Conservation (phyloP, 1,284 basidiomycete species). For the Ustilago vetiveriae region DNA sequence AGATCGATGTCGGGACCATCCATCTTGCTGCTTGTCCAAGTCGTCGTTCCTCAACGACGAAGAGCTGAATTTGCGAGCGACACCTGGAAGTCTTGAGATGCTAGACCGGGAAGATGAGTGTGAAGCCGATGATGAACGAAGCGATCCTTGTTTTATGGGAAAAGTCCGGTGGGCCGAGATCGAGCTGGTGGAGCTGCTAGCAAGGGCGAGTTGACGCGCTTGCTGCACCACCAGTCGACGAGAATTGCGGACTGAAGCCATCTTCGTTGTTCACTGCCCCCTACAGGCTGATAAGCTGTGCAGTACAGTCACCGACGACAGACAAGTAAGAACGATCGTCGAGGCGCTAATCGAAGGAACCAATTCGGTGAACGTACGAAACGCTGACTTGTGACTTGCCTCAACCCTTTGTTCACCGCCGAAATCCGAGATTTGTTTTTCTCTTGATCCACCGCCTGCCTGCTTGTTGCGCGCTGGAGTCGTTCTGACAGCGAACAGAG, state of each 20-base stretch:
- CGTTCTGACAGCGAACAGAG: no score
- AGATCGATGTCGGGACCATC: slow-evolving; percentile 50
- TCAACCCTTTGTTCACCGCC: no score
- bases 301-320: no score
- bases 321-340: no score
- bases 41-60: slow-evolving; percentile 1
- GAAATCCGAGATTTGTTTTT: slow-evolving; percentile 23
- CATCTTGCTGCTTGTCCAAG: slow-evolving; percentile 6
- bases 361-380: no score
- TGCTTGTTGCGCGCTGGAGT: background rate
- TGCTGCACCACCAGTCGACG: slow-evolving; percentile 3
- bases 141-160: background rate
- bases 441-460: no score
- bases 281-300: no score
- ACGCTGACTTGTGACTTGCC: no score
- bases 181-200: background rate
- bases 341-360: background rate
- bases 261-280: no score
- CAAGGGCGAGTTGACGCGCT: background rate
- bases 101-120: no score
- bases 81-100: background rate
- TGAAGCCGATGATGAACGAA: background rate
- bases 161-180: background rate
- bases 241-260: slow-evolving; percentile 3
- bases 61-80: slow-evolving; percentile 4